Base-by-base conservation (phyloP, 768 basidiomycete species). In the Phlebiopsis gigantea region DNA sequence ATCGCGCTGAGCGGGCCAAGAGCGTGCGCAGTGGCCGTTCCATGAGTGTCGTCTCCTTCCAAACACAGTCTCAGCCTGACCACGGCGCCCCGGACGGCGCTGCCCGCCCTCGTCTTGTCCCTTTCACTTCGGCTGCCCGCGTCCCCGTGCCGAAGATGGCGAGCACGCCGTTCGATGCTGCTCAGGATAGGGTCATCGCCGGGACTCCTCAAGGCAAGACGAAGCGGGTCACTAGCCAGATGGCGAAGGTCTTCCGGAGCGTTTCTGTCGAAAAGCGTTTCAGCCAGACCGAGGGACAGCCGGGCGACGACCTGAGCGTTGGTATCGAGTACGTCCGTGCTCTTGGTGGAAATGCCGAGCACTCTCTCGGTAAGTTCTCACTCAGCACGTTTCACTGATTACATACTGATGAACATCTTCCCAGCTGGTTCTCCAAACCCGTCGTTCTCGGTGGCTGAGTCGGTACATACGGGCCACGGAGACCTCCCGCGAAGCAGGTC, bases 301-400 rank as follows among this genome's bases (percentile, higher is more conserved):
- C 46, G n/a, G 75, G 73, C 25, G 88, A 90, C 66, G 88, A 87
- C 50, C 76, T 90, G 24, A 74, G 76, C 25, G 80, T 86, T 66
- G 85, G 86, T 6, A 76, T 88, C 61, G 83, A 82, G 62, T 90
- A 88, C 62, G 83, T 90, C 39, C 80, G 80, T 50, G 79, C 85
- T 14, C 74, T 89, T 55, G 88, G 86, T 21, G 83, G 76, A 31
- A 83, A 87, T 30, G 58, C 58, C 14, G 60, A 56, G 25, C 34
- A 55, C 17, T 53, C 59, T n/a, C 28, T 31, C 31, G 62, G 52
- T 31, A 34, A 56, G 50, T 50, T 51, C 14, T 44, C 17, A 5
- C 19, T 66, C 17, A 17, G 12, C 34, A 12, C 34, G 3, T 12
- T 53, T 68, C 66, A 48, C 68, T 72, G 22, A 70, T 22, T 19